Conservation (phyloP, 208 protist genomes). For the Herpetomonas tarakana region DNA sequence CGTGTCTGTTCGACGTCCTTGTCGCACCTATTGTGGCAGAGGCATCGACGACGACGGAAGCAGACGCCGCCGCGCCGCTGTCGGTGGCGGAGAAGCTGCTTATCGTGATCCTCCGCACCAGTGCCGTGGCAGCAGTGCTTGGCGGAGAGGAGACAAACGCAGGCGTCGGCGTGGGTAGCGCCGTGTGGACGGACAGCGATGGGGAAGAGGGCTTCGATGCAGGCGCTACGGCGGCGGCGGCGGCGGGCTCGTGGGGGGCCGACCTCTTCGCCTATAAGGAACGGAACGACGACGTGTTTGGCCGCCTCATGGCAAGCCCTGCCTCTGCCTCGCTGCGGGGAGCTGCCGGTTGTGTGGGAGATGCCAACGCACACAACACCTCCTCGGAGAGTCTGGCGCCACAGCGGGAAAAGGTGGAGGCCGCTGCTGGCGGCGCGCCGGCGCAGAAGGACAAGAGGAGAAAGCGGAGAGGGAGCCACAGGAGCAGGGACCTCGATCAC, state of each 20-base stretch:
- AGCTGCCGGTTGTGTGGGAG: too few relatives aligned
- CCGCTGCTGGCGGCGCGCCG: not conserved
- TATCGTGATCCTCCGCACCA: constrained; percentile 82
- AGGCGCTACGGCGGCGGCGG: not conserved
- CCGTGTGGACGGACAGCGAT: too few relatives aligned
- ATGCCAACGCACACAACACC: too few relatives aligned
- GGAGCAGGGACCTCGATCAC: not conserved
- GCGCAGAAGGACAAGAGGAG: too few relatives aligned
- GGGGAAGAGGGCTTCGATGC: not conserved
- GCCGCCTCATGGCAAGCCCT: too few relatives aligned
- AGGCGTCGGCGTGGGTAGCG: too few relatives aligned
- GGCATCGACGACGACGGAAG: not conserved
- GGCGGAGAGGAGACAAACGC: not conserved
- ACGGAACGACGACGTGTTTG: too few relatives aligned
- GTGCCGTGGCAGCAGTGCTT: constrained; percentile 34
- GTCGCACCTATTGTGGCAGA: not conserved
- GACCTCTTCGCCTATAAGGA: too few relatives aligned
- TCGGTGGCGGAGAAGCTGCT: constrained; percentile 57
- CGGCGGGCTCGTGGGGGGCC: too few relatives aligned
- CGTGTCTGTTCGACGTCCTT: constrained; percentile 3
- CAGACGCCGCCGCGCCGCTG: not conserved
- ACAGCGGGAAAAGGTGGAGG: constrained; percentile 3
- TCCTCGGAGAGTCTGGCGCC: constrained; percentile 9
- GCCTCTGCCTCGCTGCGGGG: constrained; percentile 1
- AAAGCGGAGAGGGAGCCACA: not conserved